phyloP scores from a whole-genome alignment of 768 basidiomycete species.

The Xerocomellus dryophilus region DNA sequence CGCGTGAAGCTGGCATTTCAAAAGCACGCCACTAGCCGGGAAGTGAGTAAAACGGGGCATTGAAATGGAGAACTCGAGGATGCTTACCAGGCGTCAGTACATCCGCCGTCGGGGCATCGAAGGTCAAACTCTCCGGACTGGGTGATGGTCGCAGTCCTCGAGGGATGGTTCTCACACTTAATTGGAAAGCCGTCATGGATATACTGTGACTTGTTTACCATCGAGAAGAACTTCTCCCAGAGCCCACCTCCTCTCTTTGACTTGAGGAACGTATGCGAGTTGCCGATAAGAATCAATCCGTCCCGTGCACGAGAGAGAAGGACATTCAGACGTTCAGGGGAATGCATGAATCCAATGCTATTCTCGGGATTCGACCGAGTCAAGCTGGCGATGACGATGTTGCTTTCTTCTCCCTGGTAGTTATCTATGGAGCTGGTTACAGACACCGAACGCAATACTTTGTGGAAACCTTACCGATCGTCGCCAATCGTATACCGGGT shows the following conservation, averaged over 20 bases:
- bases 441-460: neutral
- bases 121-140: slow-evolving; percentile 48
- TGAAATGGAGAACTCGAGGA: neutral
- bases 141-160: slow-evolving; percentile 36
- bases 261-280: slow-evolving; percentile 55
- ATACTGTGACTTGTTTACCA: slow-evolving; percentile 41
- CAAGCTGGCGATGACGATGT: slow-evolving; percentile 61
- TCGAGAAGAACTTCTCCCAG: slow-evolving; percentile 49
- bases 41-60: neutral
- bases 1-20: slow-evolving; percentile 34
- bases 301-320: slow-evolving; percentile 67
- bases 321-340: slow-evolving; percentile 72
- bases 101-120: slow-evolving; percentile 63
- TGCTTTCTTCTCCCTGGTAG: slow-evolving; percentile 73
- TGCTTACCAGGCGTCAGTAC: slow-evolving; percentile 54
- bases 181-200: slow-evolving; percentile 62
- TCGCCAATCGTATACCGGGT: slow-evolving; percentile 51
- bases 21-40: slow-evolving; percentile 7
- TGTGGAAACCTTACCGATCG: slow-evolving; percentile 49
- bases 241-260: slow-evolving; percentile 51
- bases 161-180: slow-evolving; percentile 54
- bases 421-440: slow-evolving; percentile 46
- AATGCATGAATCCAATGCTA: slow-evolving; percentile 70
- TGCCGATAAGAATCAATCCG: slow-evolving; percentile 65
- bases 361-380: slow-evolving; percentile 55